A percentile compares a stretch with the other conserved stretches of the same genome.
These are phyloP conservation scores for Rhodotorula mucilaginosa DNA, from an alignment of 1,284 basidiomycete genomes.

Conservation along the genomic window DNA sequence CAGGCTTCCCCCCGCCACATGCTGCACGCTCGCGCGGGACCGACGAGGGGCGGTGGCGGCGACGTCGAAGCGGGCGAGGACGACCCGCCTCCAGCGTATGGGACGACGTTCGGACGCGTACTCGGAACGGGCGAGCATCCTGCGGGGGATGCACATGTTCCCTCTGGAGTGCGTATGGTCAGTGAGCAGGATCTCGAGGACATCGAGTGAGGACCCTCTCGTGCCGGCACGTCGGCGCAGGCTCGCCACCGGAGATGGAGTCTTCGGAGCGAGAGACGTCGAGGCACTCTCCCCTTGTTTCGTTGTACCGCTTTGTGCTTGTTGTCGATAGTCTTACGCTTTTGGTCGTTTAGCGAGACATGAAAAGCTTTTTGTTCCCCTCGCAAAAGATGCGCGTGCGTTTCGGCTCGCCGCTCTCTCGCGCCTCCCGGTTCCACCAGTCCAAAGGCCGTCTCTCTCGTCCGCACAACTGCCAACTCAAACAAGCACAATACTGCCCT, in stretches of 20 bases:
- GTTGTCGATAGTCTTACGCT: neutral
- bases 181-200: slow-evolving; percentile 20
- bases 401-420: neutral
- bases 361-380: neutral
- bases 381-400: neutral
- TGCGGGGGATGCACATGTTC: neutral
- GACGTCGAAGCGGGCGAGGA: slow-evolving; percentile 1
- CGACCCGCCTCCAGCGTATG: slow-evolving; percentile 24
- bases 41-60: neutral
- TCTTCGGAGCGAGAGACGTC: too few relatives aligned
- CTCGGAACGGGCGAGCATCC: slow-evolving; percentile 29
- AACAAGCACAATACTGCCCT: neutral
- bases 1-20: neutral
- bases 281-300: too few relatives aligned
- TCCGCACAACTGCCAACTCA: too few relatives aligned
- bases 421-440: too few relatives aligned
- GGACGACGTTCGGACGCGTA: slow-evolving; percentile 22
- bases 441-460: neutral
- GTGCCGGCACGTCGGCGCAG: too few relatives aligned
- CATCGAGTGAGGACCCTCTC: too few relatives aligned
- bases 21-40: neutral
- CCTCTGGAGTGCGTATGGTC: slow-evolving; percentile 21
- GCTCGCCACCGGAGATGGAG: too few relatives aligned
- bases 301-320: neutral
- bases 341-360: neutral